These are phyloP conservation scores for Phytopythium delawarense DNA, from an alignment of 352 stramenopile species.

Conservation along the genomic window DNA sequence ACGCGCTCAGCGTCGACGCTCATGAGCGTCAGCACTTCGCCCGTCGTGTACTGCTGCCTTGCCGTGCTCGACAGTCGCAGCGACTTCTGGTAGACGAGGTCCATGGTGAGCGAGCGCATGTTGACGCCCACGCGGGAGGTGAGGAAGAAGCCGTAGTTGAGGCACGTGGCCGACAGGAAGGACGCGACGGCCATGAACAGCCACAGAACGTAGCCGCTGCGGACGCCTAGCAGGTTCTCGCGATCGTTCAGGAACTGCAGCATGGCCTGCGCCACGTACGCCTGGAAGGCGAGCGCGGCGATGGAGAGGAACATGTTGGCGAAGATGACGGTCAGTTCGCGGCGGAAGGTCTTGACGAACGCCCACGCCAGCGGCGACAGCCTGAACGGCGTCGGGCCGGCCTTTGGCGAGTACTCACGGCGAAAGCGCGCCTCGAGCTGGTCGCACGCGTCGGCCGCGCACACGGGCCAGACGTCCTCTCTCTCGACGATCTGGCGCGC, in stretches of 20 bases:
- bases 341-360: slow-evolving; percentile 18
- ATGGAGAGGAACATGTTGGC: slow-evolving; percentile 26
- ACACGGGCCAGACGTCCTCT: slow-evolving; percentile 27
- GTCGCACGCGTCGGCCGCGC: slow-evolving; percentile 12
- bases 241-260: slow-evolving; percentile 22
- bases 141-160: slow-evolving; percentile 37
- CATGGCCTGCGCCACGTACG: slow-evolving; percentile 20
- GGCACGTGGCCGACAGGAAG: slow-evolving; percentile 21
- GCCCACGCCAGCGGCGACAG: slow-evolving; percentile 13
- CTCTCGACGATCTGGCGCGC: slow-evolving; percentile 21
- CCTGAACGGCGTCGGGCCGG: slow-evolving; percentile 3
- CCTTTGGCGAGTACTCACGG: slow-evolving; percentile 11
- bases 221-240: slow-evolving; percentile 16
- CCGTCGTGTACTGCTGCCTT: slow-evolving; percentile 25
- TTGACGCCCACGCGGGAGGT: slow-evolving; percentile 31
- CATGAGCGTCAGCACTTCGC: slow-evolving; percentile 37
- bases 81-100: slow-evolving; percentile 42
- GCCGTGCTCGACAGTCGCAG: slow-evolving; percentile 51
- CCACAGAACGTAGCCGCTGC: slow-evolving; percentile 19
- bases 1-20: slow-evolving; percentile 36
- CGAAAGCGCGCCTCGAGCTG: slow-evolving; percentile 12
- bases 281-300: slow-evolving; percentile 21
- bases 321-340: slow-evolving; percentile 17
- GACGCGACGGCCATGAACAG: slow-evolving; percentile 14
- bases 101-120: slow-evolving; percentile 31